Evolutionary conservation across 169 alveolate species (phyloP).

Genomic region (Perkinsus olseni): DNA sequence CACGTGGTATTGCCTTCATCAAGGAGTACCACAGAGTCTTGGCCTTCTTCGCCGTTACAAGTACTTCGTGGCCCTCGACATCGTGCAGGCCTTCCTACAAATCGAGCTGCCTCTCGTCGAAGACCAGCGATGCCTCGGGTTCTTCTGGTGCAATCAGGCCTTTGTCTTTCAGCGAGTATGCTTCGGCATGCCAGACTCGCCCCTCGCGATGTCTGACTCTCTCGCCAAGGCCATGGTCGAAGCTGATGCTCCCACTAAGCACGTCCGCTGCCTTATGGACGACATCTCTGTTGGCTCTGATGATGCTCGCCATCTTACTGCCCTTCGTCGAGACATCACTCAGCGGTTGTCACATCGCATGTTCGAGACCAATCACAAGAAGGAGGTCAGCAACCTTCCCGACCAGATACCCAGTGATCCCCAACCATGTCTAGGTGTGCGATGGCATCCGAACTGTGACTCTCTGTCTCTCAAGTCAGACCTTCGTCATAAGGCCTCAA

Average conservation of each 20-base stretch:
- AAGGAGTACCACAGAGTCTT: not conserved
- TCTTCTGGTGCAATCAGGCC: not conserved
- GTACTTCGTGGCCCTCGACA: not conserved
- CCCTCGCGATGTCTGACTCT: not conserved
- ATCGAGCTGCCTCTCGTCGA: not conserved
- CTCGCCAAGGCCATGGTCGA: not conserved
- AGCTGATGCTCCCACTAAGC: not conserved
- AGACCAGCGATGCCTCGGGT: not conserved
- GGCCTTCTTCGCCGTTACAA: not conserved
- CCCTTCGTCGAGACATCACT: not conserved
- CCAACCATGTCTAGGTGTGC: not conserved
- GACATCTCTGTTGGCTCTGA: not conserved
- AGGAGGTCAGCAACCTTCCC: conserved; percentile 1
- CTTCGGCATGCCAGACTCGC: not conserved
- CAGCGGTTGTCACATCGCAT: not conserved
- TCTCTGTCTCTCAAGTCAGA: not conserved
- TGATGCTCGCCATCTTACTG: not conserved
- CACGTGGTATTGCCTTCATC: not conserved
- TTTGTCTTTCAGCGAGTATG: not conserved
- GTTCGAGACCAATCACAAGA: not conserved
- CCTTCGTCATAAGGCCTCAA: not conserved
- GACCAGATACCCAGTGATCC: not conserved
- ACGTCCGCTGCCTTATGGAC: not conserved
- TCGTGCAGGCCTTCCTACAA: not conserved
- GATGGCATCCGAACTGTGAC: not conserved